A percentile compares a stretch with the other conserved stretches of the same genome.
Evolutionary conservation across 768 basidiomycete genomes (phyloP).

Genomic region (Lentinula lateritia): DNA sequence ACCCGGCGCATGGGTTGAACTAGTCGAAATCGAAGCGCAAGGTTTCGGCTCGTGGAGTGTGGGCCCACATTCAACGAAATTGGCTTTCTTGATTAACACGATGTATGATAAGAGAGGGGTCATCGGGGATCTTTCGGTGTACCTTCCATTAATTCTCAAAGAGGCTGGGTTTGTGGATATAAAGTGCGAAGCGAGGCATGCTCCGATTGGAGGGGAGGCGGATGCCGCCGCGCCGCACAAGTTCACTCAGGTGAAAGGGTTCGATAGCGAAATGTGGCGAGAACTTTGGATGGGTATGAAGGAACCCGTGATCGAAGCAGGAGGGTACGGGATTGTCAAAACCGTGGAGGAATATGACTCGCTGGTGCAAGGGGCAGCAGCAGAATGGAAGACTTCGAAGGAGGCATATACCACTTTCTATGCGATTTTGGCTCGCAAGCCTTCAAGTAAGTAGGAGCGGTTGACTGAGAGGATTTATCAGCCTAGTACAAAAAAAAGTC

Average conservation of each 20-base stretch:
- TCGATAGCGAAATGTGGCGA: background rate
- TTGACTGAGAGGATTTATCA: too few relatives aligned
- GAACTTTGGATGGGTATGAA: slow-evolving; percentile 15
- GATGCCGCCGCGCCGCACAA: background rate
- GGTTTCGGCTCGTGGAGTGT: background rate
- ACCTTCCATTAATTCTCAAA: background rate
- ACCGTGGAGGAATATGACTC: slow-evolving; percentile 8
- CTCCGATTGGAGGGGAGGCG: background rate
- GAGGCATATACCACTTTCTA: background rate
- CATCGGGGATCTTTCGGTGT: slow-evolving; percentile 4
- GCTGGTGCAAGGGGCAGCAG: background rate
- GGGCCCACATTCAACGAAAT: background rate
- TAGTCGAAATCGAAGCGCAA: slow-evolving; percentile 11
- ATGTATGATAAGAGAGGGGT: slow-evolving; percentile 10
- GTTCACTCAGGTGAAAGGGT: background rate
- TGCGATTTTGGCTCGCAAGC: background rate
- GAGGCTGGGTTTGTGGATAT: background rate
- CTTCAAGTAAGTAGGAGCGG: background rate
- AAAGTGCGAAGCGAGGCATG: background rate
- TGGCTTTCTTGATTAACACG: slow-evolving; percentile 1
- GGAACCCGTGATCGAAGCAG: slow-evolving; percentile 12
- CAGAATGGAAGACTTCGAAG: background rate
- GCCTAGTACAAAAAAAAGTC: too few relatives aligned
- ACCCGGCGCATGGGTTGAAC: slow-evolving; percentile 14
- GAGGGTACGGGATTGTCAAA: slow-evolving; percentile 12